Conservation (phyloP, 306 rosid species). For the Prunus fruticosa region DNA sequence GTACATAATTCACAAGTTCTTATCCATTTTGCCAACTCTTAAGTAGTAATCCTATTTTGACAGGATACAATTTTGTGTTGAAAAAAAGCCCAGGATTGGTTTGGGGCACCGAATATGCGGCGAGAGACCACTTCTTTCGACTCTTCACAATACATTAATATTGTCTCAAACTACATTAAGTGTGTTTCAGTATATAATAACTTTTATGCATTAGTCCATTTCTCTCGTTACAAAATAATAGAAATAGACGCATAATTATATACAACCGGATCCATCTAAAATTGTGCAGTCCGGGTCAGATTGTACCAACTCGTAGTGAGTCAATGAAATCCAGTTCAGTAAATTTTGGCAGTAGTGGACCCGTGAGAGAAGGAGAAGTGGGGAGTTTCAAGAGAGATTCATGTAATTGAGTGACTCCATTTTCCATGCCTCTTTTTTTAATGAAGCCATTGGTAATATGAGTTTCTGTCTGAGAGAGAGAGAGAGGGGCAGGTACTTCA, state of each 20-base stretch:
- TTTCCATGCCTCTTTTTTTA: conserved; percentile 3
- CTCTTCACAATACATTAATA: no score
- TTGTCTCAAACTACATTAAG: neutral
- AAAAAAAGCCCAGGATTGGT: neutral
- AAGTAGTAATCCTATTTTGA: no score
- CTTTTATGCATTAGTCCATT: no score
- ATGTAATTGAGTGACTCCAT: conserved; percentile 36
- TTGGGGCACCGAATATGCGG: neutral
- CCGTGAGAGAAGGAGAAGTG: neutral
- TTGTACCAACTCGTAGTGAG: conserved; percentile 13
- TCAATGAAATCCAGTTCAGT: conserved; percentile 7
- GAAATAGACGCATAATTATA: neutral
- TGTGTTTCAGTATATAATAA: no score
- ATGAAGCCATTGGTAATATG: conserved; percentile 36
- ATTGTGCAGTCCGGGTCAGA: neutral
- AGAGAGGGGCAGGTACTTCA: neutral
- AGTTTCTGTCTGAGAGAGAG: neutral
- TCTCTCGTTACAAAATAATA: no score
- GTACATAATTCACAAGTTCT: neutral
- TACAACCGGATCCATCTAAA: no score
- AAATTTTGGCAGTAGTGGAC: conserved; percentile 21
- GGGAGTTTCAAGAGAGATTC: conserved; percentile 32
- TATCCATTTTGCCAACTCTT: neutral
- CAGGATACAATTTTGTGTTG: no score
- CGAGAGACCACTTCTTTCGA: no score